These are phyloP conservation scores for Isochrysis galbana DNA, from an alignment of 78 protist genomes.

Conservation along the genomic window DNA sequence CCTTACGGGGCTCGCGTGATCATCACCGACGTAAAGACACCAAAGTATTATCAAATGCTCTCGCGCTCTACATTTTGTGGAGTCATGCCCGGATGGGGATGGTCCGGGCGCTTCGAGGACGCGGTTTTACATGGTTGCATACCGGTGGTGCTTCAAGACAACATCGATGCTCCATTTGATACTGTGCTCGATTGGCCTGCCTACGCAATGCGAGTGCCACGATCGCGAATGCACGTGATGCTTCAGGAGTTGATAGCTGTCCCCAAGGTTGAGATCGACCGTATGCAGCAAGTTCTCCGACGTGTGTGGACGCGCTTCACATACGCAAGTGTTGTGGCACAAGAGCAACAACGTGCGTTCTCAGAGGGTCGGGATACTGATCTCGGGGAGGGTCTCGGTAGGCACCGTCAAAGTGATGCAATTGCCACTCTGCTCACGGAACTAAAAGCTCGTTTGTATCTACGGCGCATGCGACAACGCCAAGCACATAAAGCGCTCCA, in stretches of 20 bases:
- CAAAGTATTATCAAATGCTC: background rate
- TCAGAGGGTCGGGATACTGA: background rate
- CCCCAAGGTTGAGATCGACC: background rate
- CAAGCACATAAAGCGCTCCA: too few species aligned
- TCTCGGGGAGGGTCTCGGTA: too few species aligned
- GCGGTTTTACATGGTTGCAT: slow-evolving; percentile 28
- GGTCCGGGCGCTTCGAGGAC: background rate
- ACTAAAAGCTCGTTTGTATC: background rate
- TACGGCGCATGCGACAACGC: too few species aligned
- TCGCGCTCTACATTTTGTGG: background rate
- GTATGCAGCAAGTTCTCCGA: background rate
- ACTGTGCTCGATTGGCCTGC: background rate
- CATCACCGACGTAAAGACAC: background rate
- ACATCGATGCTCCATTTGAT: background rate
- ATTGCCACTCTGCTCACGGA: background rate
- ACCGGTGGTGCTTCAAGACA: background rate
- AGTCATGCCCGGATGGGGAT: slow-evolving; percentile 6
- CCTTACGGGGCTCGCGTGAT: background rate
- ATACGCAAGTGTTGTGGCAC: background rate
- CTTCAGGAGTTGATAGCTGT: background rate
- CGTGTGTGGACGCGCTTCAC: background rate
- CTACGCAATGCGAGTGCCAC: background rate
- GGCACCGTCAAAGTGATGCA: background rate
- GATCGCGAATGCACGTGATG: background rate
- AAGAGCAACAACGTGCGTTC: background rate